These are phyloP conservation scores for Aciculosporium take DNA, from an alignment of 2,329 filamentous ascomycete species.

Conservation along the genomic window DNA sequence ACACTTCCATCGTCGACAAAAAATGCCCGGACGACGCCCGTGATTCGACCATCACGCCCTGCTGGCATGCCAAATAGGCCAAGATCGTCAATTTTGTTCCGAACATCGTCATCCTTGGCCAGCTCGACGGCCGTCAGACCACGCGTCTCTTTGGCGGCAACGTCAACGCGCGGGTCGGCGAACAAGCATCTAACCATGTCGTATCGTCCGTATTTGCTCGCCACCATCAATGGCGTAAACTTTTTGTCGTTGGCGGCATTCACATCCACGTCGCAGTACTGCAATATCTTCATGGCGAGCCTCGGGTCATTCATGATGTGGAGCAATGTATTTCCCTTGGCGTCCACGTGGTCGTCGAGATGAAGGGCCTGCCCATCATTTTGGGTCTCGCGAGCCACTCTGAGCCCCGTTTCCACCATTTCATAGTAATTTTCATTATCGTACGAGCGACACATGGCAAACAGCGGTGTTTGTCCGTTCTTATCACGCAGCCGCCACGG, in stretches of 20 bases:
- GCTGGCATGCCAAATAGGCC: conserved; percentile 64
- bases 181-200: conserved; percentile 87
- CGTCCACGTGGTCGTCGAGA: conserved; percentile 82
- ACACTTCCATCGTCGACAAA: conserved; percentile 96
- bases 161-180: conserved; percentile 73
- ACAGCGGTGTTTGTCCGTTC: conserved; percentile 94
- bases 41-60: conserved; percentile 65
- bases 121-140: conserved; percentile 90
- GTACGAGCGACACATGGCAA: conserved; percentile 88
- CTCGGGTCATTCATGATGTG: conserved; percentile 84
- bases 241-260: conserved; percentile 91
- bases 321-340: conserved; percentile 85
- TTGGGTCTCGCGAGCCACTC: conserved; percentile 60
- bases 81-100: conserved; percentile 91
- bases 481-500: conserved; percentile 87
- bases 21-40: conserved; percentile 85
- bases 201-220: conserved; percentile 91
- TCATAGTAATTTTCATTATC: conserved; percentile 74
- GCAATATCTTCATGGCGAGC: conserved; percentile 60
- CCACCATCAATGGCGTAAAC: conserved; percentile 94
- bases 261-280: conserved; percentile 82
- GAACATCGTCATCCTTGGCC: conserved; percentile 93
- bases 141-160: conserved; percentile 68
- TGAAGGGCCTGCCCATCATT: conserved; percentile 68
- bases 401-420: conserved; percentile 76